These are phyloP conservation scores for Atkinsonella hypoxylon DNA, from an alignment of 2,329 filamentous ascomycete genomes.

Conservation along the genomic window DNA sequence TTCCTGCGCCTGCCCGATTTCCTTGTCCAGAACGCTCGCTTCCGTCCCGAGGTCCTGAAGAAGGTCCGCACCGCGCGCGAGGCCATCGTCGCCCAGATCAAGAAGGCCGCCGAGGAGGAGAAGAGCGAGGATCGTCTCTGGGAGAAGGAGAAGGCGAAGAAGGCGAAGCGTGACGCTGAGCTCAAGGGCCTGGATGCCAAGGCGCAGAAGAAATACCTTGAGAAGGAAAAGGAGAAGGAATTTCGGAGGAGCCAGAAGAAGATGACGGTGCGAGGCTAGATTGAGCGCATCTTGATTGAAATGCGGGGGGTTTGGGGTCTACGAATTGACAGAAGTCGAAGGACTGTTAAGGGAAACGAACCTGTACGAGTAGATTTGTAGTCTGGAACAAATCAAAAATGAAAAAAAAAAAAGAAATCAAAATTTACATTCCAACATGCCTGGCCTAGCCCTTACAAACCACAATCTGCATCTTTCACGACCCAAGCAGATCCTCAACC, in stretches of 20 bases:
- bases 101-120: conserved; percentile 65
- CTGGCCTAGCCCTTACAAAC: too few species aligned
- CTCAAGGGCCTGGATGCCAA: conserved; percentile 67
- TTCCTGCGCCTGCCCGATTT: conserved; percentile 78
- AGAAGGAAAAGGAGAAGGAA: conserved; percentile 70
- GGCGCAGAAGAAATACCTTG: conserved; percentile 75
- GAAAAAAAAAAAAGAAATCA: neutral
- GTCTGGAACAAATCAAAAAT: too few species aligned
- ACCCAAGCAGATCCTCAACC: conserved; percentile 37
- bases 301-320: neutral
- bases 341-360: neutral
- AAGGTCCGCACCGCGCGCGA: conserved; percentile 76
- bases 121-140: conserved; percentile 66
- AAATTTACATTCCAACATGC: neutral
- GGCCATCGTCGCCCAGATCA: conserved; percentile 65
- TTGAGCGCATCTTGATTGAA: neutral
- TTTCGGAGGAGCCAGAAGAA: conserved; percentile 42
- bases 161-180: conserved; percentile 80
- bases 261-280: conserved; percentile 39
- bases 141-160: conserved; percentile 66
- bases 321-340: neutral
- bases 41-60: conserved; percentile 80
- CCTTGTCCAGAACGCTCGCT: conserved; percentile 65
- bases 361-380: neutral
- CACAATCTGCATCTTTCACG: neutral